Evolutionary conservation across 1,284 basidiomycete species (phyloP), one percentile per base, ranked within the genome.

Genomic region (Cronartium quercuum): DNA sequence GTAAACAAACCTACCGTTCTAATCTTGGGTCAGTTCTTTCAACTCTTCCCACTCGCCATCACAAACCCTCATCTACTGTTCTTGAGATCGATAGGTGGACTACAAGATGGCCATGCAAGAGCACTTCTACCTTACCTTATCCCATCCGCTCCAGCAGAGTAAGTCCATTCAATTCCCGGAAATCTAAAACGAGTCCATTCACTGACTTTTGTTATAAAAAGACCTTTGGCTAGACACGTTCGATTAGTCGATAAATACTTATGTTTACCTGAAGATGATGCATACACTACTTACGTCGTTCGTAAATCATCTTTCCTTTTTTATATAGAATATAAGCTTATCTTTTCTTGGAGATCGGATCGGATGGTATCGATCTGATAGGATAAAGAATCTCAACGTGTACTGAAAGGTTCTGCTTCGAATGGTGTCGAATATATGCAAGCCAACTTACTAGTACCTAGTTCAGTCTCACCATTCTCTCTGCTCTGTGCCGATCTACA

Each of bases 391-490:
- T 76, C 67, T 13, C 75, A 76, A 61, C 76, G 69, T 60, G 51
- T 78, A 21, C 67, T 78, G 18, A 76, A 77, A 64, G 68, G 70
- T 60, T 75, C 69, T 24, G 63, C 42, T 37, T 66, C 62, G 34
- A 75, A 66, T 29, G 76, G 74, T n/a, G 76, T 78, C 6, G 77
- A 78, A 61, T 78, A 78, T 58, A 66, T 77, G 38, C 77, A 78
- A 70, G 77, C 77, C 24, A 78, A 78, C 61, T 51, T 78, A 18
- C 57, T 75, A 35, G 73, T 75, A 44, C 41, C 55, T 34, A 63
- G 73, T 62, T 68, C 41, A 62, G 65, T 63, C 18, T 47, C 38
- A 44, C 18, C 34, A 2, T 15, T 63, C 34, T 63, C 38, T 63
- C 34, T 63, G 13, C 29, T 60, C 24, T 60, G 3, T n/a, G 29